Evolutionary conservation across 225 moss, liverwort and hornwort species (phyloP).

Genomic region (Lunularia cruciata): DNA sequence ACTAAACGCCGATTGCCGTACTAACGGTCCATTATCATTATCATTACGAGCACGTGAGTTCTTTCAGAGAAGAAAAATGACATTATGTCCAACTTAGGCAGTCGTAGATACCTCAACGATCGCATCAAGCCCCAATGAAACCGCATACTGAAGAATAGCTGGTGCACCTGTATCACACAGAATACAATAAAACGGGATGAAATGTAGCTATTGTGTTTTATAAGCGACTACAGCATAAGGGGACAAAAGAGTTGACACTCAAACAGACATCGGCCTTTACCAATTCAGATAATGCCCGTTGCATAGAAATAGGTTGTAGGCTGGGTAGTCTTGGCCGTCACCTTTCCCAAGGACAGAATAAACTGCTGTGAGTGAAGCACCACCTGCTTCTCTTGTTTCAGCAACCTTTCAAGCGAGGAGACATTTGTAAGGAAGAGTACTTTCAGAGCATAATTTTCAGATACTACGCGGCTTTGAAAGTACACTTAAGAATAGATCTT

Average conservation of each 20-base stretch:
- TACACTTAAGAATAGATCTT: background rate
- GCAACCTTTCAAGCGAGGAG: constrained; percentile 58
- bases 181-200: background rate
- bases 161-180: constrained; percentile 59
- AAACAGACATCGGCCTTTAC: constrained; percentile 56
- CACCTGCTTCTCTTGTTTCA: constrained; percentile 88
- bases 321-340: constrained; percentile 73
- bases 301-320: constrained; percentile 60
- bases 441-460: too few relatives aligned
- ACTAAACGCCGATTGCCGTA: too few relatives aligned
- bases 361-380: constrained; percentile 77
- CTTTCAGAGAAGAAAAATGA: too few relatives aligned
- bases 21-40: too few relatives aligned
- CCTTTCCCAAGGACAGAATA: constrained; percentile 93
- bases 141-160: constrained; percentile 76
- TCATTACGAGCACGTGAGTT: too few relatives aligned
- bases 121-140: constrained; percentile 86
- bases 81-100: too few relatives aligned
- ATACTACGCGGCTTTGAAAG: background rate
- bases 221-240: constrained; percentile 4
- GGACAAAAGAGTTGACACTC: constrained; percentile 25
- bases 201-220: background rate
- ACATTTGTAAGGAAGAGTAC: background rate
- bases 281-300: constrained; percentile 58
- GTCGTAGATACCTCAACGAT: constrained; percentile 89